Conservation (phyloP, 345 rosid genomes). For the Cardiospermum halicacabum region DNA sequence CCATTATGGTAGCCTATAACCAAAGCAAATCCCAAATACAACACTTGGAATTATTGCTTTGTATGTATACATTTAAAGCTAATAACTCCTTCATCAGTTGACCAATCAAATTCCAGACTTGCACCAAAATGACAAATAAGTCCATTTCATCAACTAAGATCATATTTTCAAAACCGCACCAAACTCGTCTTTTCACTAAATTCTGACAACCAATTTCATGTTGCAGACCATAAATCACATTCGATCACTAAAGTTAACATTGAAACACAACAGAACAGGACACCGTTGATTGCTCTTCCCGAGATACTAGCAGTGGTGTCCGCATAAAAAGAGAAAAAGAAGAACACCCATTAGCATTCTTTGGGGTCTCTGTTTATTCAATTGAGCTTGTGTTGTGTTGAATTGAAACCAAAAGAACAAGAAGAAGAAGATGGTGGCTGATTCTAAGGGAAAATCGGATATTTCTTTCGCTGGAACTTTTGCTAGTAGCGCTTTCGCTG, state of each 20-base stretch:
- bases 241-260: no score
- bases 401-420: no score
- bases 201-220: no score
- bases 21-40: background rate
- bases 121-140: background rate
- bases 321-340: background rate
- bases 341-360: background rate
- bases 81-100: background rate
- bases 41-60: background rate
- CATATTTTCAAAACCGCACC: background rate
- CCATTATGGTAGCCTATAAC: no score
- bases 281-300: slow-evolving; percentile 12
- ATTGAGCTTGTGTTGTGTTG: no score
- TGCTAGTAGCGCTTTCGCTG: slow-evolving; percentile 90
- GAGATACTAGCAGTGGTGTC: slow-evolving; percentile 9
- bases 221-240: no score
- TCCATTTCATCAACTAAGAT: background rate
- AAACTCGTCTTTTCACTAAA: background rate
- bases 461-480: slow-evolving; percentile 78
- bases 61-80: no score
- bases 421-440: slow-evolving; percentile 65
- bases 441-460: slow-evolving; percentile 59
- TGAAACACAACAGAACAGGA: background rate
- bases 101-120: background rate
- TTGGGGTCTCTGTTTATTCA: no score